A percentile compares a stretch with the other conserved stretches of the same genome.
Conservation (phyloP, 2,329 filamentous ascomycete genomes). For the Didymella pinodella region DNA sequence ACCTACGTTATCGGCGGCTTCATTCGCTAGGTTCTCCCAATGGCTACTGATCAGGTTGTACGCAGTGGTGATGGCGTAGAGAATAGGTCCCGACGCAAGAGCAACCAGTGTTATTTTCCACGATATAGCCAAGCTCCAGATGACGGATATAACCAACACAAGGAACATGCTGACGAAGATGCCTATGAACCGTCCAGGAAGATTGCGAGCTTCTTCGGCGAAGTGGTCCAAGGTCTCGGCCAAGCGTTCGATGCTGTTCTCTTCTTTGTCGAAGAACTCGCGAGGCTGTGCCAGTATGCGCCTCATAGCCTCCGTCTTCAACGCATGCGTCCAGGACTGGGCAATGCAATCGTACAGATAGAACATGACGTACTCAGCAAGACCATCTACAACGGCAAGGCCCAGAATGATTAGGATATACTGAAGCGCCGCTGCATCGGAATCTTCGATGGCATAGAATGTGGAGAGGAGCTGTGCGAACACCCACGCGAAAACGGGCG, state of each 20-base stretch:
- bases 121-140: constrained; percentile 76
- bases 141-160: constrained; percentile 73
- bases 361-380: constrained; percentile 70
- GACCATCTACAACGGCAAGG: constrained; percentile 72
- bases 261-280: constrained; percentile 76
- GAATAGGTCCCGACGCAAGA: constrained; percentile 71
- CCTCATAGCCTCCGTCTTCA: constrained; percentile 73
- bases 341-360: constrained; percentile 75
- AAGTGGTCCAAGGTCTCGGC: constrained; percentile 79
- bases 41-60: constrained; percentile 71
- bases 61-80: constrained; percentile 70
- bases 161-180: constrained; percentile 70
- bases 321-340: constrained; percentile 77
- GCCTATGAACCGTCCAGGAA: constrained; percentile 80
- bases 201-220: constrained; percentile 85
- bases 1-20: constrained; percentile 66
- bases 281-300: constrained; percentile 78
- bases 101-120: constrained; percentile 86
- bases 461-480: constrained; percentile 76
- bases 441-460: constrained; percentile 67
- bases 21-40: constrained; percentile 76
- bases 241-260: constrained; percentile 70
- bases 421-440: constrained; percentile 58
- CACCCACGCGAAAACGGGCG: constrained; percentile 77
- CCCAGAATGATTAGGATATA: constrained; percentile 77